Evolutionary conservation across 176 grass and related monocot genomes (phyloP).

Genomic region (Oryza glaberrima): DNA sequence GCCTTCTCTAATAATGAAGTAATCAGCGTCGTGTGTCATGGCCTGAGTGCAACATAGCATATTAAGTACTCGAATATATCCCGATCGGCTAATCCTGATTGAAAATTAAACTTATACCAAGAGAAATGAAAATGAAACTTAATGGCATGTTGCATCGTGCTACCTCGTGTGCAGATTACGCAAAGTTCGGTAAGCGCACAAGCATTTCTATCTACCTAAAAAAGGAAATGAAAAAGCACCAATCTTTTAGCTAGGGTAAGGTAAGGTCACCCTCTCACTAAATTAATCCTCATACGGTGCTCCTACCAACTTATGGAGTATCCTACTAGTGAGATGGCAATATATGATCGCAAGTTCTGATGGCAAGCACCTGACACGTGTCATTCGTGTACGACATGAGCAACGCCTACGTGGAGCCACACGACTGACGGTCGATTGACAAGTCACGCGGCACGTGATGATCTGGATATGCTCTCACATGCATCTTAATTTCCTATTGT

Average conservation of each 20-base stretch:
- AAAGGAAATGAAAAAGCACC: conserved; percentile 31
- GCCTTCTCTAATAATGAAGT: not conserved
- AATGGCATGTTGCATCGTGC: not conserved
- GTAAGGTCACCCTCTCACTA: conserved; percentile 13
- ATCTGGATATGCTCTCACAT: not conserved
- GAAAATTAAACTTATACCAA: not conserved
- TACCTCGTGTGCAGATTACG: conserved; percentile 22
- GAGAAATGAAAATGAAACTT: not conserved
- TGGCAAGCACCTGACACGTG: not conserved
- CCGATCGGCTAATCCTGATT: not conserved
- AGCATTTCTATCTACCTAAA: conserved; percentile 13
- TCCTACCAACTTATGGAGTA: not conserved
- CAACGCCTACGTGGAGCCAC: conserved; percentile 3
- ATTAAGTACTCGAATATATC: not conserved
- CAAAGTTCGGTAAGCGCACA: conserved; percentile 40
- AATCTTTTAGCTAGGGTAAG: conserved; percentile 23
- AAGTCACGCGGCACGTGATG: not conserved
- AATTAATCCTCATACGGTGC: conserved; percentile 11
- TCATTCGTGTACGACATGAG: not conserved
- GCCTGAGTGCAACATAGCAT: conserved; percentile 1
- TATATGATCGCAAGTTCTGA: not conserved
- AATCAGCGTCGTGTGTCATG: not conserved
- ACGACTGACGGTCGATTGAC: not conserved
- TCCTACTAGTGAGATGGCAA: not conserved
- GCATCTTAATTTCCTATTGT: too few relatives aligned